These are phyloP conservation scores for Brassica rapa DNA, from an alignment of 345 rosid genomes.

Conservation along the genomic window DNA sequence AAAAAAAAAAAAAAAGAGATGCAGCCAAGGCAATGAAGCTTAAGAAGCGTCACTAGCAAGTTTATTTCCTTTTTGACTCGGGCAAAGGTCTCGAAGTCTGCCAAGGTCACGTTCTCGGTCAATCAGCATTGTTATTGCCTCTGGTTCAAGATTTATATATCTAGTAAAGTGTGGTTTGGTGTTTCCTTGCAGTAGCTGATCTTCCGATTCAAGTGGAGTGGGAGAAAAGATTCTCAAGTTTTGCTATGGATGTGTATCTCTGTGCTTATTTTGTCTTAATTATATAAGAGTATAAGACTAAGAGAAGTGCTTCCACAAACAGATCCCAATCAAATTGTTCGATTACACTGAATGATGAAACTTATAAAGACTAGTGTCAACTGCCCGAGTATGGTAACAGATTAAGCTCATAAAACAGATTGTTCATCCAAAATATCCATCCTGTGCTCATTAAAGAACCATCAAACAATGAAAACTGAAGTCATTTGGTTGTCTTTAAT, in stretches of 20 bases:
- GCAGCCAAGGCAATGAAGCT: too few relatives aligned
- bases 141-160: background rate
- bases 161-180: background rate
- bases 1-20: too few relatives aligned
- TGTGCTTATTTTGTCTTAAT: too few relatives aligned
- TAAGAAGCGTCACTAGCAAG: background rate
- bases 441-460: background rate
- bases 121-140: slow-evolving; percentile 24
- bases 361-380: background rate
- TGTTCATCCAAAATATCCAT: background rate
- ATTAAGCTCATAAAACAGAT: background rate
- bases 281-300: too few relatives aligned
- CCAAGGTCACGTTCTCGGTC: slow-evolving; percentile 58
- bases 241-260: too few relatives aligned
- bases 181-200: too few relatives aligned
- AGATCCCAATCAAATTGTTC: background rate
- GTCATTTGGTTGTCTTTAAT: slow-evolving; percentile 18
- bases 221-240: too few relatives aligned
- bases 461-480: background rate
- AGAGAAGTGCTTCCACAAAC: background rate
- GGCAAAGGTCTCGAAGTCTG: slow-evolving; percentile 41
- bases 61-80: background rate
- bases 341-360: background rate
- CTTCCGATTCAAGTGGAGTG: too few relatives aligned
- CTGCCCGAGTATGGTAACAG: background rate